Evolutionary conservation across 2,329 filamentous ascomycete species (phyloP).

Genomic region (Trichoderma sp.): DNA sequence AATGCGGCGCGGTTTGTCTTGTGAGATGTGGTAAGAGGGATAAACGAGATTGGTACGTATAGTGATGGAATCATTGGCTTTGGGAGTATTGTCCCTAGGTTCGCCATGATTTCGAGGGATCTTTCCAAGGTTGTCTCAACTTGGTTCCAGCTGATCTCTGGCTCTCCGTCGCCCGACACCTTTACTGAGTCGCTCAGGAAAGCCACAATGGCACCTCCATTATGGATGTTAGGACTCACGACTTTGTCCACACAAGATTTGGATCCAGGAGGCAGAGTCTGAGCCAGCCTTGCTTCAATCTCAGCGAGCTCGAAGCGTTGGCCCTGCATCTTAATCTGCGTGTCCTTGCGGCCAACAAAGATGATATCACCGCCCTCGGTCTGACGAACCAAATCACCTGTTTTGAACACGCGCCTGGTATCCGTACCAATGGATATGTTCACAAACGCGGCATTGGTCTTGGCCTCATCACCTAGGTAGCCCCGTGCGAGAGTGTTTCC

Average conservation of each 20-base stretch:
- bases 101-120: not conserved
- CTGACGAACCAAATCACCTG: conserved; percentile 33
- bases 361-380: conserved; percentile 27
- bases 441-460: not conserved
- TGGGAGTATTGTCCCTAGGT: not conserved
- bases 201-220: not conserved
- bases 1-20: not conserved
- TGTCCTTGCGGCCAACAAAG: conserved; percentile 29
- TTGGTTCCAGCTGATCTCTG: not conserved
- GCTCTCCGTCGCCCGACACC: not conserved
- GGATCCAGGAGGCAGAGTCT: not conserved
- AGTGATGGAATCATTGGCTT: not conserved
- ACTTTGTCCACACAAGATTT: not conserved
- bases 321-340: conserved; percentile 45
- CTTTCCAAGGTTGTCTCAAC: not conserved
- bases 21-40: not conserved
- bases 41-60: not conserved
- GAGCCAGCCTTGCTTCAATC: conserved; percentile 18
- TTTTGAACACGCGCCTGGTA: conserved; percentile 21
- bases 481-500: conserved; percentile 10
- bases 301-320: conserved; percentile 47
- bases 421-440: not conserved
- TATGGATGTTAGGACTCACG: not conserved
- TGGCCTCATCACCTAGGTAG: conserved; percentile 7
- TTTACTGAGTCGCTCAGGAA: not conserved